phyloP scores from a whole-genome alignment of 2,329 filamentous ascomycete genomes.

The Hymenoscyphus infarciens region DNA sequence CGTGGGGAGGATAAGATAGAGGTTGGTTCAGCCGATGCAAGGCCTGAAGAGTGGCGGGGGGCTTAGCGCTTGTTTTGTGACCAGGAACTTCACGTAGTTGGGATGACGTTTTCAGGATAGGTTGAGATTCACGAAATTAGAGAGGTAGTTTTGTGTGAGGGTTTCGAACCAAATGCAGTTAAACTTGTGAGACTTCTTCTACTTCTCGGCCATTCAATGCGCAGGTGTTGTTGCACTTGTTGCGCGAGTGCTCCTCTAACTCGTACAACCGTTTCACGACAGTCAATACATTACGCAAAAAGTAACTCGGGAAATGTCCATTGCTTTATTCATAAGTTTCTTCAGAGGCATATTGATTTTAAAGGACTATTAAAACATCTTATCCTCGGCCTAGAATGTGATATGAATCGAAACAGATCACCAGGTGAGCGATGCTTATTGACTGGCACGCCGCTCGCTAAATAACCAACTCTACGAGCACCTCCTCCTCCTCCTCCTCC shows the following conservation, averaged over 20 bases:
- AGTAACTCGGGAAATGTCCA: neutral
- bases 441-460: neutral
- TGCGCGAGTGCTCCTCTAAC: neutral
- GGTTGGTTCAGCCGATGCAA: conserved; percentile 9
- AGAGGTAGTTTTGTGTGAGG: neutral
- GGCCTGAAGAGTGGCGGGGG: neutral
- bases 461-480: neutral
- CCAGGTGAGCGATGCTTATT: neutral
- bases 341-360: neutral
- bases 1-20: conserved; percentile 4
- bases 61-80: neutral
- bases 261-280: neutral
- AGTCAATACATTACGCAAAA: neutral
- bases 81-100: neutral
- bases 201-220: neutral
- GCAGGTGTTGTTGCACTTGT: neutral
- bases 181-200: neutral
- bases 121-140: neutral
- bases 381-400: neutral
- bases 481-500: neutral
- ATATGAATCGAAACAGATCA: conserved; percentile 4
- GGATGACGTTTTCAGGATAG: neutral
- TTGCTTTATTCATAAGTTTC: neutral
- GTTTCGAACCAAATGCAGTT: neutral
- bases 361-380: neutral